Conservation (phyloP, 352 stramenopile genomes). For the Phytopythium kandeliae region DNA sequence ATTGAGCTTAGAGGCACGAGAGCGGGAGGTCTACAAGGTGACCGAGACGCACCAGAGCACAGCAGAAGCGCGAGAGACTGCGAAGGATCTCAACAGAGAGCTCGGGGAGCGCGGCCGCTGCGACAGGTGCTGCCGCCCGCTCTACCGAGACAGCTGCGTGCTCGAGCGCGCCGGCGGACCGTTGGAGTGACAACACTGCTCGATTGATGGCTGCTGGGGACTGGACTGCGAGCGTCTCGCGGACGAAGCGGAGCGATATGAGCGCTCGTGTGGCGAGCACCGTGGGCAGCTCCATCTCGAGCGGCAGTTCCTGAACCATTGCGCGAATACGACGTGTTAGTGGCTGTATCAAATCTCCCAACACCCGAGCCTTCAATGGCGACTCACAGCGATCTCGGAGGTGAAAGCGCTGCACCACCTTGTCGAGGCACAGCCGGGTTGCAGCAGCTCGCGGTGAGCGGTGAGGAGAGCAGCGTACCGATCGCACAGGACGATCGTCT, state of each 20-base stretch:
- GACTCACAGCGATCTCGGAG: conserved; percentile 8
- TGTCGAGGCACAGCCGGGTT: neutral
- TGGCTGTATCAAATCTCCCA: too few relatives aligned
- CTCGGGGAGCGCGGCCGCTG: conserved; percentile 9
- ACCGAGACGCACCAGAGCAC: conserved; percentile 11
- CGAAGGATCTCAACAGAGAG: conserved; percentile 15
- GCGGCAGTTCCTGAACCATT: conserved; percentile 12
- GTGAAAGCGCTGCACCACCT: conserved; percentile 14
- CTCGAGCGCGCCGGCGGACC: conserved; percentile 15
- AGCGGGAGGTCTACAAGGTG: neutral
- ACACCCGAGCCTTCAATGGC: neutral
- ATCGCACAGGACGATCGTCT: conserved; percentile 4
- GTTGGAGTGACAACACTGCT: conserved; percentile 9
- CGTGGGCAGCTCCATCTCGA: conserved; percentile 33
- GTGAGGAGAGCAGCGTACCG: neutral
- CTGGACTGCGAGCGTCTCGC: conserved; percentile 1
- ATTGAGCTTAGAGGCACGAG: neutral
- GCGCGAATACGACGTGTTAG: neutral
- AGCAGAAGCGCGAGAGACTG: conserved; percentile 9
- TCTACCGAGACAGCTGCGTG: conserved; percentile 9
- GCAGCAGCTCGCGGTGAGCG: neutral
- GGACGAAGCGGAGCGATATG: conserved; percentile 16
- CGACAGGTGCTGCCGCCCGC: too few relatives aligned
- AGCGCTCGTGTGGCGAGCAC: conserved; percentile 19
- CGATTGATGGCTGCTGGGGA: conserved; percentile 1